Base-by-base conservation (phyloP, 148 eudicot species). In the Agrostemma githago region DNA sequence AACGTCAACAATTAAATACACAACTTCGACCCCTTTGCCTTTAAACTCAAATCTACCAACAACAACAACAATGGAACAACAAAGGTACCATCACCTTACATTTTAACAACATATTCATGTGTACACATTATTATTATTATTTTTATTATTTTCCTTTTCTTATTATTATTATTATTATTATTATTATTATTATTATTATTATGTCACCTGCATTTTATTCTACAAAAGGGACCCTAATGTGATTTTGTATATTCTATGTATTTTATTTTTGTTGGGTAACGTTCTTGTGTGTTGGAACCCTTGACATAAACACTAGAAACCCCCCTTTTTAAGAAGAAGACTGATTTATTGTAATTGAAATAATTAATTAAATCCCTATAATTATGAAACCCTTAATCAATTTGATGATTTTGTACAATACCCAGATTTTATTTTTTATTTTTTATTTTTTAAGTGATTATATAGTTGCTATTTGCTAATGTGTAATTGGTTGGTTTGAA, bases 381-480 rank as follows among this genome's bases (percentile, higher is more conserved):
- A 26, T 66, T 11, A n/a, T 42, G 26, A 56, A 77, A 63, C 65
- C 67, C 76, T 67, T 72, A 37, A 59, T 73, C 68, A 67, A 39
- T 66, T 78, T 44, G 19, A n/a, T 37, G 51, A 48, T 59, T 72
- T 73, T 72, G 38, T 61, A 66, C 66, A 17, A 63, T 72, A 73
- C 73, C 77, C 81, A 78, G 81, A 72, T 72, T 26, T 20, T 42
- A 57, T 37, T 71, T 12, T 61, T 71, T 44, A n/a, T n/a, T n/a
- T n/a, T n/a, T n/a, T n/a, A n/a, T n/a, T n/a, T n/a, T n/a, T n/a
- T n/a, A n/a, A n/a, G 54, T 44, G 16, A 11, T 73, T 70, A 3
- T 68, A n/a, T 68, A n/a, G 43, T 39, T 57, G 12, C 1, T 42
- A 21, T 11, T 40, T 9, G 41, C 8, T 15, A 59, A 20, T 67